Base-by-base conservation (phyloP, 2,329 filamentous ascomycete genomes). In the Anthostomella pinea region DNA sequence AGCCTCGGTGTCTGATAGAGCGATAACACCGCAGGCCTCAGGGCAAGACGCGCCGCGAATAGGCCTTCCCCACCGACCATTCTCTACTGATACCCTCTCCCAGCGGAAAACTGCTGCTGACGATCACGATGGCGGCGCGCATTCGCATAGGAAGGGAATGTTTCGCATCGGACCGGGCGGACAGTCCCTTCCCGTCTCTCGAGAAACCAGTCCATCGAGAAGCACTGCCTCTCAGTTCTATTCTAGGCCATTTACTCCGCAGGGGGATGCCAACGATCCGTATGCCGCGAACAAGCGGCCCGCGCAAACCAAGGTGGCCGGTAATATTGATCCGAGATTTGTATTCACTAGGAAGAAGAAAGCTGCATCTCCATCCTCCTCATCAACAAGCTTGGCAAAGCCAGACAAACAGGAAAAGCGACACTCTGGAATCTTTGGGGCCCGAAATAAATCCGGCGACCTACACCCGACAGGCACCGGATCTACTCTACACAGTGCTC, bases 271-370 rank as follows among this genome's bases (percentile, higher is more conserved):
- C 33, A 85, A 95, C 56, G 88, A 95, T 52, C 88, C 89, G 1
- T 95, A 95, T 56, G 82, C 87, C n/a, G 85, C 87, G 44, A 82
- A 79, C 51, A 89, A 84, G 52, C 81, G 89, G 33, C 78, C 81
- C 3, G 81, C 84, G 2, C 87, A 84, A 49, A 69, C 73, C 17
- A 79, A 76, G 46, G 79, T 82, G 46, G 66, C 81, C 4, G 75
- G 70, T 17, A 67, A 66, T 6, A 77, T 95, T 28, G 89, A 95
- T 53, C 76, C 84, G 6, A 77, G 89, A 48, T 96, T 95, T 50
- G 81, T 94, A 37, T 96, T 96, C 53, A 81, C 83, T 6, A 72
- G 80, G 43, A 82, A 85, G 52, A 87, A 91, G 65, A 76, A 82
- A 38, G 75, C 80, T 34, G 65, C 72, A 8, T 77, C 80, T 1